phyloP scores from a whole-genome alignment of 2,329 filamentous ascomycete species.

The Colletotrichum somersetense region DNA sequence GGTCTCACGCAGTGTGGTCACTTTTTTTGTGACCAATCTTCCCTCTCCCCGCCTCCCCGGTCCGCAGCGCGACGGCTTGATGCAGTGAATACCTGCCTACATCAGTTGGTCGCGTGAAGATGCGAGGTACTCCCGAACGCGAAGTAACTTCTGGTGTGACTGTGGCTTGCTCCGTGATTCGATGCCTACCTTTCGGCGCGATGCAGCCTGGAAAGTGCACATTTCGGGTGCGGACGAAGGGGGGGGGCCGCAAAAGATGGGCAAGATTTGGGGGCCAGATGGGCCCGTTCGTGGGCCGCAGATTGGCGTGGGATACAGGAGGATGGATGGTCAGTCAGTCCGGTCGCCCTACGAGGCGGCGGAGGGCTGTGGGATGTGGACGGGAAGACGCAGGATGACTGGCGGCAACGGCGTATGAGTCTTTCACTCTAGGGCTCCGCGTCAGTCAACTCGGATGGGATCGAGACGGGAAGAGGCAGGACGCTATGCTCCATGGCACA shows the following conservation, averaged over 20 bases:
- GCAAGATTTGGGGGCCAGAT: constrained; percentile 28
- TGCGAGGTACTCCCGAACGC: constrained; percentile 26
- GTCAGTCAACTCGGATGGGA: not conserved
- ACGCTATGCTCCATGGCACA: not conserved
- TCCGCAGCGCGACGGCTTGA: not conserved
- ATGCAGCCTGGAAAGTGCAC: constrained; percentile 1
- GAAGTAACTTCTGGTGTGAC: constrained; percentile 12
- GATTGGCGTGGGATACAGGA: not conserved
- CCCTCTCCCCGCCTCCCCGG: too few relatives aligned
- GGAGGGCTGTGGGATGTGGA: not conserved
- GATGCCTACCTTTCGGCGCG: not conserved
- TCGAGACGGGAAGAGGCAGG: not conserved
- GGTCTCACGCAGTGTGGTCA: not conserved
- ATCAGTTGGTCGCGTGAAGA: not conserved
- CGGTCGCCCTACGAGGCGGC: constrained; percentile 30
- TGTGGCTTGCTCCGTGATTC: constrained; percentile 20
- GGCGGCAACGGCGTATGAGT: not conserved
- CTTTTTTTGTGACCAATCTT: too few relatives aligned
- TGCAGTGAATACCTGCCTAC: not conserved
- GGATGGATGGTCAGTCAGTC: not conserved
- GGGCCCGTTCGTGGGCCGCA: not conserved
- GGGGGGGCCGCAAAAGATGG: constrained; percentile 1
- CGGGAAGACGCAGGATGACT: not conserved
- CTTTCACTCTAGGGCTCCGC: not conserved
- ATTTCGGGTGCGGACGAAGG: constrained; percentile 10